Conservation (phyloP, 2,329 filamentous ascomycete genomes). For the Cryphonectria nitschkei region DNA sequence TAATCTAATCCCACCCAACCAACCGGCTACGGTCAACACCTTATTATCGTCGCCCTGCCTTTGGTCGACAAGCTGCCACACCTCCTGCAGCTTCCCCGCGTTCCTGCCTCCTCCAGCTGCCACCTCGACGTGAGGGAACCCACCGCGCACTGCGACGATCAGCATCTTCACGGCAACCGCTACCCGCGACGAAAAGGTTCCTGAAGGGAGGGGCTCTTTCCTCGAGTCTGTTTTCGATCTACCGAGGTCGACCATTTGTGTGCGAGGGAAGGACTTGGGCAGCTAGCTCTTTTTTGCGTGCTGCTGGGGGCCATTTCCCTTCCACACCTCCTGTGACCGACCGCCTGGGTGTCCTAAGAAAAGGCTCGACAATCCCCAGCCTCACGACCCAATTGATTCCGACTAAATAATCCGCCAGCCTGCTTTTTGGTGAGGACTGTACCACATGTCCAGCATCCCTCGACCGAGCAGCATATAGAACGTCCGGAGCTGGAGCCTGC, state of each 20-base stretch:
- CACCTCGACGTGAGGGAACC: conserved; percentile 20
- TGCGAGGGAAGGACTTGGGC: background rate
- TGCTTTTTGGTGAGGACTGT: conserved; percentile 32
- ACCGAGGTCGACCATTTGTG: background rate
- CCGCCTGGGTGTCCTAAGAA: background rate
- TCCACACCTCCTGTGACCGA: background rate
- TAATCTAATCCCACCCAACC: conserved; percentile 8
- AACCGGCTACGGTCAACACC: conserved; percentile 3
- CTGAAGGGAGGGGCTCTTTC: background rate
- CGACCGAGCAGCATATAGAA: conserved; percentile 25
- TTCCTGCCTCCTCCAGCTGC: conserved; percentile 14
- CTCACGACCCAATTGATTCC: conserved; percentile 10
- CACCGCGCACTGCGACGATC: conserved; percentile 17
- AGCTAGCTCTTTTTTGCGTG: background rate
- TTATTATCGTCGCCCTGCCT: conserved; percentile 22
- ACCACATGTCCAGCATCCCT: conserved; percentile 24
- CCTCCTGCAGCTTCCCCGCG: conserved; percentile 19
- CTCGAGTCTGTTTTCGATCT: conserved; percentile 11
- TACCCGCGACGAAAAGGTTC: conserved; percentile 13
- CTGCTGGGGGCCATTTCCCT: background rate
- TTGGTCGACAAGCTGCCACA: conserved; percentile 13
- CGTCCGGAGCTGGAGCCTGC: background rate
- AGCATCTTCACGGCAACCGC: conserved; percentile 23
- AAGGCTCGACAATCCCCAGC: conserved; percentile 8
- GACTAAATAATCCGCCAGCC: conserved; percentile 4